Evolutionary conservation across 345 rosid species (phyloP).

Genomic region (Barbarea vulgaris): DNA sequence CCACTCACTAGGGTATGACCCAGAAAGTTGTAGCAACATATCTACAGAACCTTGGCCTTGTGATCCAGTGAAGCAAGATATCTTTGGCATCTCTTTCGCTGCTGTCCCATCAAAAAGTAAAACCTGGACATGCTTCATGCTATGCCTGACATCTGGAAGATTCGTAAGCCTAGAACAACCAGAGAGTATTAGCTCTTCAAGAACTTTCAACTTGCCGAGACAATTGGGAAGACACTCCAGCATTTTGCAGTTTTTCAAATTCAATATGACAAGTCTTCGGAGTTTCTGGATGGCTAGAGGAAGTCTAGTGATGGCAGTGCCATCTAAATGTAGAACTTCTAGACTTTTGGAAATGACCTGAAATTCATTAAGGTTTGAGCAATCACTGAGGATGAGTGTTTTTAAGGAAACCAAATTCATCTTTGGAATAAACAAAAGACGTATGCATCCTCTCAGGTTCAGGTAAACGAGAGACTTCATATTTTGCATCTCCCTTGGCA

Average conservation of each 20-base stretch:
- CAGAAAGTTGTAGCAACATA: neutral
- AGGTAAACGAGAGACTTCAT: conserved; percentile 4
- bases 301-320: conserved; percentile 12
- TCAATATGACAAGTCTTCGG: neutral
- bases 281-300: neutral
- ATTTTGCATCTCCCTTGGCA: neutral
- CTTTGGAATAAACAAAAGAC: neutral
- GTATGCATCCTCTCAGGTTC: conserved; percentile 12
- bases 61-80: neutral
- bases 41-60: neutral
- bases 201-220: neutral
- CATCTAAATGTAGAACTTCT: conserved; percentile 1
- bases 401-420: neutral
- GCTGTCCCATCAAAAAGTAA: conserved; percentile 8
- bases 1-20: neutral
- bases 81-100: neutral
- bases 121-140: neutral
- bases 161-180: conserved; percentile 15
- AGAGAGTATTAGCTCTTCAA: neutral
- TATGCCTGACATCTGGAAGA: neutral
- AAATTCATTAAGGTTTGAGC: conserved; percentile 18
- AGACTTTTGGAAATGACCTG: neutral
- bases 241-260: conserved; percentile 14
- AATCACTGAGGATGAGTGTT: conserved; percentile 3
- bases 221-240: neutral